Conservation (phyloP, 192 early-diverging fungal species). For the Glomus cerebriforme region DNA sequence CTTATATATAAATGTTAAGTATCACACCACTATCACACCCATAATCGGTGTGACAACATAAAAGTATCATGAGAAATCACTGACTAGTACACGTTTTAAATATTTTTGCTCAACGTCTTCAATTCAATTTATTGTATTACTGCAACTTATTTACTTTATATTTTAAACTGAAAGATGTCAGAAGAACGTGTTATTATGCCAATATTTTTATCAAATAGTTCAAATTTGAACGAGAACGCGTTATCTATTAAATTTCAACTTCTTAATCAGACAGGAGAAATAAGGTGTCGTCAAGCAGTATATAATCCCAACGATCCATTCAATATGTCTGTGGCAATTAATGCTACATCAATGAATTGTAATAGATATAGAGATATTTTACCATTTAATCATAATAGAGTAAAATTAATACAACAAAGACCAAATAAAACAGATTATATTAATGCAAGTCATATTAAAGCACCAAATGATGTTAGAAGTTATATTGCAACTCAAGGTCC, state of each 20-base stretch:
- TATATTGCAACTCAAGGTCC: slow-evolving; percentile 94
- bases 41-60: no score
- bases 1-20: no score
- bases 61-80: no score
- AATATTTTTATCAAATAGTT: slow-evolving; percentile 3
- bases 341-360: neutral
- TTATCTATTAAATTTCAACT: neutral
- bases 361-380: slow-evolving; percentile 46
- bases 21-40: no score
- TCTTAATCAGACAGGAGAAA: neutral
- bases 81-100: no score
- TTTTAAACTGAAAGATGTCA: neutral
- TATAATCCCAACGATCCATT: neutral
- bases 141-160: neutral
- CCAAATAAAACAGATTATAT: slow-evolving; percentile 67
- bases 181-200: slow-evolving; percentile 1
- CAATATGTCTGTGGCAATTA: neutral
- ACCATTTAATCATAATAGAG: slow-evolving; percentile 35
- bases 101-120: no score
- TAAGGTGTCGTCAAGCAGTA: neutral
- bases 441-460: slow-evolving; percentile 75
- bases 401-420: slow-evolving; percentile 16
- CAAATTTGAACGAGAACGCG: neutral
- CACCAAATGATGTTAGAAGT: slow-evolving; percentile 44
- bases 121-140: no score